Conservation (phyloP, 139 green algal species). For the Tetraselmis striata region DNA sequence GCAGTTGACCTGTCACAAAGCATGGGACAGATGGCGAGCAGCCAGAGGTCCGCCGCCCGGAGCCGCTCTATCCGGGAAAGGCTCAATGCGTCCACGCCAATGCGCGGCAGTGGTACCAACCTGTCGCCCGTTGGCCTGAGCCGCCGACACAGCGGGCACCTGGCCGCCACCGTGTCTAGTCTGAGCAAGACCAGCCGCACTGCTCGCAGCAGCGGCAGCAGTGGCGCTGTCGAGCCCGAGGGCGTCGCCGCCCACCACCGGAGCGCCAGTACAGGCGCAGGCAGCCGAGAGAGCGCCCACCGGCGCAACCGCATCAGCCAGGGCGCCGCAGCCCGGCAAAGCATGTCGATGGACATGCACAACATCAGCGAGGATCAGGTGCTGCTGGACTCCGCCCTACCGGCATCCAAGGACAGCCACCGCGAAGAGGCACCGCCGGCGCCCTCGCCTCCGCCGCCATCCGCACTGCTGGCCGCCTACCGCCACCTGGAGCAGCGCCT, state of each 20-base stretch:
- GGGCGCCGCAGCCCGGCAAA: background rate
- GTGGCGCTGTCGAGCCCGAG: background rate
- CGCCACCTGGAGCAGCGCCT: background rate
- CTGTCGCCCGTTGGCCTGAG: background rate
- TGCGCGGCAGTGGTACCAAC: background rate
- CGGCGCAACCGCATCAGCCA: background rate
- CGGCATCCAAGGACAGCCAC: background rate
- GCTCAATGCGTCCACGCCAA: background rate
- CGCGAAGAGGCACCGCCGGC: background rate
- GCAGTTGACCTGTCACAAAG: background rate
- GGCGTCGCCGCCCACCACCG: background rate
- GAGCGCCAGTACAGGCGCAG: background rate
- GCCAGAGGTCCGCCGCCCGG: background rate
- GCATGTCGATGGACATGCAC: background rate
- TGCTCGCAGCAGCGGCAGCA: background rate
- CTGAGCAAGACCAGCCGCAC: background rate
- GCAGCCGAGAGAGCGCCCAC: background rate
- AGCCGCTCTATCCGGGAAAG: background rate
- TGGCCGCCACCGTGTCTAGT: background rate
- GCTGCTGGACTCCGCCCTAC: no score
- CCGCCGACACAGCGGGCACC: background rate
- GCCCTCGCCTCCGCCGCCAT: background rate
- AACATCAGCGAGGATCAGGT: background rate
- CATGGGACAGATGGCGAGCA: background rate
- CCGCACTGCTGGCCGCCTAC: background rate